phyloP scores from a whole-genome alignment of 805 yeast species.

The Wickerhamomyces kurtzmanii region DNA sequence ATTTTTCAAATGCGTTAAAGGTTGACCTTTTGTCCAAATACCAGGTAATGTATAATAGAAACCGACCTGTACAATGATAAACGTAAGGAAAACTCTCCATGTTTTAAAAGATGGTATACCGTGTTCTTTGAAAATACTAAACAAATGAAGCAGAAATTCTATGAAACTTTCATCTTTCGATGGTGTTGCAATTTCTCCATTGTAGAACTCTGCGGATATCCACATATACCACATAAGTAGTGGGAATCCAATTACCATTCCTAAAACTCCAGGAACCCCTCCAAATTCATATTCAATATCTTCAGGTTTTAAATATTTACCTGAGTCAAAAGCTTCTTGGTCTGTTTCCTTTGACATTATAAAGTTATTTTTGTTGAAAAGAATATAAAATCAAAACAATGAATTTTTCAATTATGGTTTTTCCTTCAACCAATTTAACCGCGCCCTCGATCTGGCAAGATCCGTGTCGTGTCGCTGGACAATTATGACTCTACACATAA shows the following conservation, averaged over 20 bases:
- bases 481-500: no score
- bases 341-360: no score
- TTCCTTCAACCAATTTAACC: no score
- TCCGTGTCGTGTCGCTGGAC: no score
- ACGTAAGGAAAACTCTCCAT: slow-evolving; percentile 64
- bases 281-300: slow-evolving; percentile 85
- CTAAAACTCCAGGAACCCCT: slow-evolving; percentile 80
- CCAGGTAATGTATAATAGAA: slow-evolving; percentile 88
- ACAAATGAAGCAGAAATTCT: slow-evolving; percentile 36
- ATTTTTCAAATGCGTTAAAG: slow-evolving; percentile 70
- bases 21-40: slow-evolving; percentile 91
- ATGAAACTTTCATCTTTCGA: slow-evolving; percentile 32
- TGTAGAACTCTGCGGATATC: slow-evolving; percentile 77
- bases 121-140: slow-evolving; percentile 33
- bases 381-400: no score
- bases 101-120: slow-evolving; percentile 54
- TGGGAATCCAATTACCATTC: slow-evolving; percentile 93
- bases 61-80: slow-evolving; percentile 55
- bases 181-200: slow-evolving; percentile 68
- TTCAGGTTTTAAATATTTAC: slow-evolving; percentile 32
- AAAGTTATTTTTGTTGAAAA: no score
- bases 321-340: slow-evolving; percentile 21
- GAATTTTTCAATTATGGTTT: no score
- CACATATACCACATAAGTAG: slow-evolving; percentile 94
- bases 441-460: no score